Percentiles rank a stretch among this genome's conserved stretches.
Evolutionary conservation across 345 rosid genomes (phyloP).

Genomic region (Bruguiera gymnorhiza): DNA sequence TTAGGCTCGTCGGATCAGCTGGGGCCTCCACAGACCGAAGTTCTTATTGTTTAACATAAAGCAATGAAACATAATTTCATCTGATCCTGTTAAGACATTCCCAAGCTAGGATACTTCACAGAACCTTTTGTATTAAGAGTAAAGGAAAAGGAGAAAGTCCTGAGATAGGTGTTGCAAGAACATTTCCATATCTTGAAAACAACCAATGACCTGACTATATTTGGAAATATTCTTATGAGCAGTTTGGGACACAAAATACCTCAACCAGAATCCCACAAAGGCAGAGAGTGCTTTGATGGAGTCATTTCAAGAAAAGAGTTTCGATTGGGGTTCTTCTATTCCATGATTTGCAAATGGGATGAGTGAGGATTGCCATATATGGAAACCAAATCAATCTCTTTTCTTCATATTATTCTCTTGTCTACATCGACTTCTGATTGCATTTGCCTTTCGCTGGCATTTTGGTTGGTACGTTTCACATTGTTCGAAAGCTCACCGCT

Average conservation of each 20-base stretch:
- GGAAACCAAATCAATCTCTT: slow-evolving; percentile 17
- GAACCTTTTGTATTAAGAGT: slow-evolving; percentile 21
- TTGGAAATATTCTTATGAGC: neutral
- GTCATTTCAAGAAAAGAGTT: slow-evolving; percentile 36
- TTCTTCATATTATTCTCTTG: slow-evolving; percentile 17
- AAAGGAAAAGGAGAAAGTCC: slow-evolving; percentile 19
- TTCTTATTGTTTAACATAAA: neutral
- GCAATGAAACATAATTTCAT: slow-evolving; percentile 8
- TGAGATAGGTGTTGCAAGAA: slow-evolving; percentile 17
- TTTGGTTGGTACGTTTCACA: neutral
- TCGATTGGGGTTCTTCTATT: slow-evolving; percentile 9
- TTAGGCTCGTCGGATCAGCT: neutral
- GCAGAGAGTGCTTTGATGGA: slow-evolving; percentile 19
- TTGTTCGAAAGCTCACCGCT: neutral
- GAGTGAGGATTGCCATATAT: slow-evolving; percentile 21
- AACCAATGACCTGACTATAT: neutral
- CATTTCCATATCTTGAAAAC: slow-evolving; percentile 22
- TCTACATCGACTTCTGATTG: neutral
- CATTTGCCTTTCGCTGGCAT: neutral
- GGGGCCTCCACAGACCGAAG: slow-evolving; percentile 18
- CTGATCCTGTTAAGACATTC: slow-evolving; percentile 26
- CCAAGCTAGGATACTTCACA: slow-evolving; percentile 12
- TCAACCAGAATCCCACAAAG: slow-evolving; percentile 25
- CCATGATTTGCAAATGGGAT: slow-evolving; percentile 11
- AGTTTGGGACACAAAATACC: slow-evolving; percentile 27